A percentile compares a stretch with the other conserved stretches of the same genome.
These are phyloP conservation scores for Verticillium longisporum DNA, from an alignment of 2,329 filamentous ascomycete genomes.

Conservation along the genomic window DNA sequence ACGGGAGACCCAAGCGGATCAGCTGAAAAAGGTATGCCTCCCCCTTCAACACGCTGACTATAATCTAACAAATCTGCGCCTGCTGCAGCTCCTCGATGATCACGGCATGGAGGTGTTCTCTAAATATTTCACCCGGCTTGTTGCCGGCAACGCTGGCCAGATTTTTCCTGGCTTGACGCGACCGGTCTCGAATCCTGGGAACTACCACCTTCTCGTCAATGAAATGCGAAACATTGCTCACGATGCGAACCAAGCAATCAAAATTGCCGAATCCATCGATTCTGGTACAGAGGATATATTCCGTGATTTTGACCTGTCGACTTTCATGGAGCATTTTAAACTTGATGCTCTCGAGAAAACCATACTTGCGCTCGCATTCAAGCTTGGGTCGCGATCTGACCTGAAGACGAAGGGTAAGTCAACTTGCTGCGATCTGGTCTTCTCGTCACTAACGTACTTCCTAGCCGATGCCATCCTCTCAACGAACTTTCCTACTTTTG, in stretches of 20 bases:
- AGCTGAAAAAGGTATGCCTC: slow-evolving; percentile 74
- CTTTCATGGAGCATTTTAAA: slow-evolving; percentile 94
- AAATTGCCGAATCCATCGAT: slow-evolving; percentile 91
- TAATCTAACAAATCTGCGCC: neutral
- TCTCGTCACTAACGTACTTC: neutral
- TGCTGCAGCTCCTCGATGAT: slow-evolving; percentile 78
- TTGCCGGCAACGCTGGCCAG: slow-evolving; percentile 83
- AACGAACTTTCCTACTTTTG: slow-evolving; percentile 69
- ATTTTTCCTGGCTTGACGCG: slow-evolving; percentile 80
- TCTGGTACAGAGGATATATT: slow-evolving; percentile 87
- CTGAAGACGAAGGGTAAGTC: slow-evolving; percentile 79
- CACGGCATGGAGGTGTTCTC: slow-evolving; percentile 99
- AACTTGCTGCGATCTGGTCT: slow-evolving; percentile 2
- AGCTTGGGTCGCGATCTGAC: slow-evolving; percentile 71
- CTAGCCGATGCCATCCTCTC: slow-evolving; percentile 85
- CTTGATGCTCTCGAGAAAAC: slow-evolving; percentile 84
- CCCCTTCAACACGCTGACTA: neutral
- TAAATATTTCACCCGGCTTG: slow-evolving; percentile 88
- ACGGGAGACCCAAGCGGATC: slow-evolving; percentile 88
- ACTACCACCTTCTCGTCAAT: slow-evolving; percentile 72
- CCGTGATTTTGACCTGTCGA: slow-evolving; percentile 91
- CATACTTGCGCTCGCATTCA: slow-evolving; percentile 82
- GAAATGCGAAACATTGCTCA: slow-evolving; percentile 83
- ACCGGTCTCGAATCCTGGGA: slow-evolving; percentile 67
- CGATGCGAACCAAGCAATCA: slow-evolving; percentile 75